Evolutionary conservation across 2,329 filamentous ascomycete species (phyloP), one percentile per base, ranked within the genome.

Genomic region (Colletotrichum euphorbiae): DNA sequence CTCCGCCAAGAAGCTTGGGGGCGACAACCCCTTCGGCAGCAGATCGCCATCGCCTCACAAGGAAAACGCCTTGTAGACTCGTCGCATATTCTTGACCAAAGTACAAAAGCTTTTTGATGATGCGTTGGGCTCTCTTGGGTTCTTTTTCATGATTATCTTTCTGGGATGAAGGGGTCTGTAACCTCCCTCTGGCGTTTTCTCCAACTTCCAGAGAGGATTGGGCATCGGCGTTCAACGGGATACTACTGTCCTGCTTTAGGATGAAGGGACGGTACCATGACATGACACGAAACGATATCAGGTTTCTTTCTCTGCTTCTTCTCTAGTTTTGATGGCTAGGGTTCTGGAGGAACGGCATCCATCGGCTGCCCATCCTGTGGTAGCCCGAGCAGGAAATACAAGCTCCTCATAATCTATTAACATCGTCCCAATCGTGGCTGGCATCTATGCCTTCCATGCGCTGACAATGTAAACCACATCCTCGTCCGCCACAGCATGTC

Each of bases 401-500:
- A 15, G 46, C 48, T 48, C 69, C 55, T 61, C 36, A 36, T 57
- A 42, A 57, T 55, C 17, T 59, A 52, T 2, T 38, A 63, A 48
- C 63, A n/a, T 58, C 28, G 24, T 43, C 56, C 36, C 17, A n/a
- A 24, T 61, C 28, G 42, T 54, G 11, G 17, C n/a, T 33, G 17
- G 31, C 31, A 24, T 28, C 45, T 81, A 90, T 62, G 89, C 89
- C 76, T 85, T 86, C 83, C 86, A 91, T 48, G 83, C 87, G 73
- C 85, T 90, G 60, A 89, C 85, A 75, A 91, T 91, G 74, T 89
- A 90, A 57, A 91, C 89, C 17, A 91, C 89, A 75, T 91, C 89
- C 77, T 91, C 89, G 71, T 91, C 89, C 2, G 85, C 81, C 50
- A 99, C 94, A 12, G 88, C 75, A 84, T 99, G 96, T 6, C 88